Evolutionary conservation across 805 yeast species (phyloP), one percentile per base, ranked within the genome.

Genomic region (Metschnikowia drakensbergensis): DNA sequence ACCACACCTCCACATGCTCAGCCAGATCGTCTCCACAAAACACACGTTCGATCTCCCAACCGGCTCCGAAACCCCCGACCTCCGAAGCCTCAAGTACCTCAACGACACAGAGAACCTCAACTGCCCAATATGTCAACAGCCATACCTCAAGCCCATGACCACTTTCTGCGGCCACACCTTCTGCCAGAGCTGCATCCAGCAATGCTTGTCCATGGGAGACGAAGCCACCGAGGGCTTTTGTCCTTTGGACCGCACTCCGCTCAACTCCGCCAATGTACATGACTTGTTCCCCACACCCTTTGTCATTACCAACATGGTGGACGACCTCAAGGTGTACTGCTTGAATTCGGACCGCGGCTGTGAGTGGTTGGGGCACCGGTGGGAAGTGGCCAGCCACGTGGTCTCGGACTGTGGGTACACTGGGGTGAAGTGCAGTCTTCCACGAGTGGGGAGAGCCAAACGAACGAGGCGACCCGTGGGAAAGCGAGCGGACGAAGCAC

Each of bases 151-250:
- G 32, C 89, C 90, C 0, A 68, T 75, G 52, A 77, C 83, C 5
- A 84, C 89, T 1, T 61, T 71, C 1, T 84, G 90, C 64, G 86
- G 86, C 1, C 89, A 84, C 58, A 81, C 86, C 0, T 84, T 83
- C 55, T 84, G 90, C 62, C 69, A 70, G 47, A 68, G 65, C 8
- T 83, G 89, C 57, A 66, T 83, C 4, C 55, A 45, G 9, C 73
- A 69, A 5, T 81, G 75, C 51, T 75, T 74, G 43, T 71, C 17
- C 1, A 2, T 28, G 39, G 46, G 46, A 2, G 34, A 17, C 17
- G 33, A 29, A 11, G 5, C 6, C 7, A 17, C 25, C 10, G 35
- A 41, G 13, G 54, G 54, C 3, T 39, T 38, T 41, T 83, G 89
- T 61, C 89, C 89, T 0, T 66, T 83, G 29, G 88, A 84, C 63